phyloP scores from a whole-genome alignment of 495 filamentous ascomycete genomes.

The Corynascus novoguineensis region DNA sequence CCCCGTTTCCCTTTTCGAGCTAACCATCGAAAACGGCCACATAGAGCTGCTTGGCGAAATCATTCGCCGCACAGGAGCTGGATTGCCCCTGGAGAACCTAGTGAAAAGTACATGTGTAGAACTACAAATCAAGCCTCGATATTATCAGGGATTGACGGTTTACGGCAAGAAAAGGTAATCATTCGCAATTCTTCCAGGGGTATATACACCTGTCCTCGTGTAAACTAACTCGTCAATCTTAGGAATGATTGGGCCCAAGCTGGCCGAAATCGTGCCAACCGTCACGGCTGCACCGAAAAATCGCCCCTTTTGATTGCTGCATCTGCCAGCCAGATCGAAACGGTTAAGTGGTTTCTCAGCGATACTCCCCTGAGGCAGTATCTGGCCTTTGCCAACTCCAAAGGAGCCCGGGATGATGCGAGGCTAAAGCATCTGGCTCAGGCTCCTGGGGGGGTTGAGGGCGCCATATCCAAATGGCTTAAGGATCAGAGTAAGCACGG shows the following conservation, averaged over 20 bases:
- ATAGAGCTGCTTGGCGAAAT: conserved; percentile 37
- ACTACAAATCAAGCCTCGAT: conserved; percentile 54
- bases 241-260: conserved; percentile 52
- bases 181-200: conserved; percentile 10
- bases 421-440: conserved; percentile 51
- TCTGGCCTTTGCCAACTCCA: conserved; percentile 53
- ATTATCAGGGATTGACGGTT: conserved; percentile 67
- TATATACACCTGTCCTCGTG: no score
- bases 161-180: conserved; percentile 63
- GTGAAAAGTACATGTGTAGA: conserved; percentile 54
- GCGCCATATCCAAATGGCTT: conserved; percentile 57
- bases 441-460: conserved; percentile 53
- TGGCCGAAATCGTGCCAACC: conserved; percentile 37
- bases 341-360: conserved; percentile 64
- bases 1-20: conserved; percentile 26
- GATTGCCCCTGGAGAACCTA: conserved; percentile 59
- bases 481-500: conserved; percentile 41
- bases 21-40: conserved; percentile 29
- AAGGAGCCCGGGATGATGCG: conserved; percentile 48
- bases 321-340: conserved; percentile 49
- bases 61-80: conserved; percentile 51
- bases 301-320: conserved; percentile 60
- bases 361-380: conserved; percentile 59
- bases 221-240: background rate
- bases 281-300: conserved; percentile 21